phyloP scores from a whole-genome alignment of 108 stramenopile species.

The Conticribra weissflogii region DNA sequence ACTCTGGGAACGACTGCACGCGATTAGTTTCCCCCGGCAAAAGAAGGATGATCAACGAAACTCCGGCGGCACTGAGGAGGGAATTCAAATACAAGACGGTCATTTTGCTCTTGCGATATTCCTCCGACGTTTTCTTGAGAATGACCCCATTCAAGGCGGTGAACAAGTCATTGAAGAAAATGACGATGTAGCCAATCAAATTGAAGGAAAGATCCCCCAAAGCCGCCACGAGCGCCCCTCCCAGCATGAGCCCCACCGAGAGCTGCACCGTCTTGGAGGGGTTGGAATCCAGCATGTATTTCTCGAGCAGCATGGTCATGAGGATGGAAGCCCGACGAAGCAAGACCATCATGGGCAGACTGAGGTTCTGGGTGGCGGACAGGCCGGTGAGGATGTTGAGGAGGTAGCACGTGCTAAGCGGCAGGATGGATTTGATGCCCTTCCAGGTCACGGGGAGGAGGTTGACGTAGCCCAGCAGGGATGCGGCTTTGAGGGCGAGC shows the following conservation, averaged over 20 bases:
- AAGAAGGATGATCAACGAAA: slow-evolving; percentile 20
- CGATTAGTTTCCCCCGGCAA: slow-evolving; percentile 29
- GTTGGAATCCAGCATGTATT: slow-evolving; percentile 47
- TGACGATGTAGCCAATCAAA: slow-evolving; percentile 54
- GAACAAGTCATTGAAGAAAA: slow-evolving; percentile 70
- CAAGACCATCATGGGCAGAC: slow-evolving; percentile 75
- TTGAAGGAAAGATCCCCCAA: slow-evolving; percentile 66
- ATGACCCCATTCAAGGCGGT: slow-evolving; percentile 67
- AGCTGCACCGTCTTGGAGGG: slow-evolving; percentile 50
- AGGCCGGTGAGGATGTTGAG: slow-evolving; percentile 70
- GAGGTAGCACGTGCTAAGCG: slow-evolving; percentile 64
- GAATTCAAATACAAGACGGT: slow-evolving; percentile 60
- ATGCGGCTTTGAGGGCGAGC: slow-evolving; percentile 32
- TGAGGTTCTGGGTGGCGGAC: slow-evolving; percentile 59
- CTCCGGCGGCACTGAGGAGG: slow-evolving; percentile 35
- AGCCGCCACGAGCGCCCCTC: slow-evolving; percentile 67
- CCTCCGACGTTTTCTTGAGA: slow-evolving; percentile 56
- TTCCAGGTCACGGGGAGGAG: slow-evolving; percentile 28
- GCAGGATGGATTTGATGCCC: slow-evolving; percentile 47
- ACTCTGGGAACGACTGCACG: slow-evolving; percentile 18
- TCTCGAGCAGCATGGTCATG: slow-evolving; percentile 72
- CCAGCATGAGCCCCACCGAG: slow-evolving; percentile 63
- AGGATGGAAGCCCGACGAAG: slow-evolving; percentile 68
- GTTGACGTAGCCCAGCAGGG: slow-evolving; percentile 34
- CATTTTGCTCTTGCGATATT: slow-evolving; percentile 55